Base-by-base conservation (phyloP, 805 yeast species). In the Torulaspora microellipsoides region DNA sequence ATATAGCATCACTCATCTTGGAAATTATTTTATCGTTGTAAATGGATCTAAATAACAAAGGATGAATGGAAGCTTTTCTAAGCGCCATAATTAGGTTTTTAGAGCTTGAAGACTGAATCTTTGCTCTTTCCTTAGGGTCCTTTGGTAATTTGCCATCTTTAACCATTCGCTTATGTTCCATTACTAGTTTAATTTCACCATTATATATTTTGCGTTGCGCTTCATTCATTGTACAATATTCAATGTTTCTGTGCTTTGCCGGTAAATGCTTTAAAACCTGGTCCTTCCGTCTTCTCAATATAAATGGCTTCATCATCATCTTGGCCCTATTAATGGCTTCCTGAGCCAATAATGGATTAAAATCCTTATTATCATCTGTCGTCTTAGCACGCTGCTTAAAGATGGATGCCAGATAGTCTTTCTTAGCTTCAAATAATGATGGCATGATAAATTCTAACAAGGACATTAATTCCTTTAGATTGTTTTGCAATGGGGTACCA, bases 241-340 rank as follows among this genome's bases (percentile, higher is more conserved):
- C 78, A 30, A 85, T 75, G 35, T 67, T 68, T 46, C 83, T 87
- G 43, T 70, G 67, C 60, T 93, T 93, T 27, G 75, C 72, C 1
- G 99, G 99, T 46, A 93, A 70, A 60, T 93, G 91, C 59, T 85
- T 79, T 64, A 93, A 74, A 7, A 93, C 99, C 65, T 91, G 97
- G 43, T 78, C 85, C 68, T 93, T 93, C 60, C 83, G 83, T 62
- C 99, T 80, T 65, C 99, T 77, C 56, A 93, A 70, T 8, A 93
- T 91, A 68, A 93, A 93, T 3, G 99, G 99, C 2, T 95, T 85
- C 98, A 93, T 91, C 97, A 93, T 91, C 4, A 93, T 84, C 62
- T 87, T 88, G 3, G 99, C 99, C 59, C 89, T 85, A 28, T 81
- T 75, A 49, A 93, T 89, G 0, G 99, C 95, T 66, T 91, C 95